Base-by-base conservation (phyloP, 257 asterid species). In the Solanum ahanhuiri region DNA sequence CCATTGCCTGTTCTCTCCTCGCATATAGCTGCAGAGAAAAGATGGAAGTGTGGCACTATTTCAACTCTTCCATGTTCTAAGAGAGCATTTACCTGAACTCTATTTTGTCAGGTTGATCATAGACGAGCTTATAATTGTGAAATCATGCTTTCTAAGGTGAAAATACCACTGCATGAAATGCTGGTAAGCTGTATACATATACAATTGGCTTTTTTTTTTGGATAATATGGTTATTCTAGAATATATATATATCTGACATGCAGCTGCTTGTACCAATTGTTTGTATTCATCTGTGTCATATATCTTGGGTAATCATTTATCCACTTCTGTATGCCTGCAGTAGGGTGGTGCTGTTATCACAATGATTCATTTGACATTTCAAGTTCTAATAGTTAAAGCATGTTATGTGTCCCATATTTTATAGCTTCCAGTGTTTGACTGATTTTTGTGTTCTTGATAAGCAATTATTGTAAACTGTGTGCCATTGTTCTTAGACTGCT, bases 41-140 rank as follows among this genome's bases (percentile, higher is more conserved):
- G 67, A 81, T 81, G 41, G 41, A 17, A 81, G 17, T 48, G 67
- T 81, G 64, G 28, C 14, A 28, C 23, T 81, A 28, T 17, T 81
- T 48, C 66, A 81, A 10, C 84, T 81, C 84, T 18, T 81, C 41
- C 41, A 81, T 48, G 67, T 45, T 48, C 33, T 48, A 25, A 81
- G 30, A 81, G 43, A 81, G 66, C 34, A 14, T 48, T 77, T 25
- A 67, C 77, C 43, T 31, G 77, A 70, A 31, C 63, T 48, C 12
- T 81, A 45, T 60, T 48, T 88, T 87, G 89, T 90, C 96, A 96
- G 99, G 86, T 96, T 89, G 98, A 96, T 4, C 98, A 94, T 87
- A 92, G 98, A 88, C 95, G 99, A 58, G 99, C 99, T 12, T 95
- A 94, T 90, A 96, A 96, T 90, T 96, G 99, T 91, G 99, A 96